These are phyloP conservation scores for Rhizopogon salebrosus DNA, from an alignment of 768 basidiomycete species.

Conservation along the genomic window DNA sequence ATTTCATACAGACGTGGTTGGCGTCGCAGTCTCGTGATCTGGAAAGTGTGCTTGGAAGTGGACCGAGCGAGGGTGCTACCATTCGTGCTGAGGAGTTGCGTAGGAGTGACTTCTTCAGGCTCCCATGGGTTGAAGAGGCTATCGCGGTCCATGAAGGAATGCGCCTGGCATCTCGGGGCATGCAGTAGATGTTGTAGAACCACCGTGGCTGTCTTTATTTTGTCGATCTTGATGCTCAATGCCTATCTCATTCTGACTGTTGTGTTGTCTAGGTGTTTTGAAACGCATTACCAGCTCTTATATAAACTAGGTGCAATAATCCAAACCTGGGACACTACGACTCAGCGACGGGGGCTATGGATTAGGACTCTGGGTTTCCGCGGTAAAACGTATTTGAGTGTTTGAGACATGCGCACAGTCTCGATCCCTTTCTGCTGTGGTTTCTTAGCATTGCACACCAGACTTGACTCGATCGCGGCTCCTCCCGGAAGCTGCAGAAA, in stretches of 20 bases:
- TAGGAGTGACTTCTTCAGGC: conserved; percentile 83
- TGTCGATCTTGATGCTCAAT: not conserved
- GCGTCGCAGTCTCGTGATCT: conserved; percentile 90
- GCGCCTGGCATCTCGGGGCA: conserved; percentile 52
- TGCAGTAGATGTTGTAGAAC: conserved; percentile 24
- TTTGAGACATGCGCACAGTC: no score
- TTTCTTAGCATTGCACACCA: no score
- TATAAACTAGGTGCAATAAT: no score
- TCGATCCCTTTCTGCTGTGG: no score
- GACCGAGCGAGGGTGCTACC: conserved; percentile 70
- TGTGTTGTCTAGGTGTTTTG: not conserved
- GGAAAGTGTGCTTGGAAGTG: conserved; percentile 85
- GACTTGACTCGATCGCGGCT: no score
- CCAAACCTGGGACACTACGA: no score
- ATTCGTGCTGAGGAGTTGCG: conserved; percentile 86
- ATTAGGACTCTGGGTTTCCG: no score
- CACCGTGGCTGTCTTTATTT: not conserved
- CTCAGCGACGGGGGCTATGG: no score
- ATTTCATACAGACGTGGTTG: conserved; percentile 86
- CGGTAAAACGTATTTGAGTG: no score
- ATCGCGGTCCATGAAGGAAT: conserved; percentile 82
- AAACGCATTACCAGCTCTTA: not conserved
- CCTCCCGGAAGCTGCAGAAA: no score
- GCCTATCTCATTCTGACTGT: conserved; percentile 1
- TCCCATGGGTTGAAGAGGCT: conserved; percentile 91